These are phyloP conservation scores for Beauveria scarabaeidicola DNA, from an alignment of 2,329 filamentous ascomycete species.

Conservation along the genomic window DNA sequence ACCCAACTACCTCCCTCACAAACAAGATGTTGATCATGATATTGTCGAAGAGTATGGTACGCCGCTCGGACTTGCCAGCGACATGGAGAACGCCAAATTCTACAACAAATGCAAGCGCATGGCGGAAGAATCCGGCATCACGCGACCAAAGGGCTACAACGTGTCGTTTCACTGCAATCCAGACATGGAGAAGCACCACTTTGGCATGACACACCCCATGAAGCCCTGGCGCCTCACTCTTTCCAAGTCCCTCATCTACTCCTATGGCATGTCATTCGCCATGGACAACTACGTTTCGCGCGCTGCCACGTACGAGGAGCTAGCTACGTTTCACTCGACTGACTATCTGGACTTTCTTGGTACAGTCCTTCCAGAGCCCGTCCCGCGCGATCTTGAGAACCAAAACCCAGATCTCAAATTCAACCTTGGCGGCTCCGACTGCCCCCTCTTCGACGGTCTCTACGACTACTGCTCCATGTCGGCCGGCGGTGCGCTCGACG, in stretches of 20 bases:
- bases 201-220: slow-evolving; percentile 96
- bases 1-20: slow-evolving; percentile 53
- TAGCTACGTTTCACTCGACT: slow-evolving; percentile 74
- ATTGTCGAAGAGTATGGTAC: slow-evolving; percentile 44
- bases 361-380: slow-evolving; percentile 57
- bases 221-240: slow-evolving; percentile 96
- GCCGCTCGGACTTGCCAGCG: slow-evolving; percentile 41
- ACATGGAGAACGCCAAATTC: slow-evolving; percentile 48
- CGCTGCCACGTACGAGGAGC: slow-evolving; percentile 77
- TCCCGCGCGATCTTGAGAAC: slow-evolving; percentile 57
- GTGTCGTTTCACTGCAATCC: slow-evolving; percentile 96
- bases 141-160: slow-evolving; percentile 73
- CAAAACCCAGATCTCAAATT: slow-evolving; percentile 59
- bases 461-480: slow-evolving; percentile 95
- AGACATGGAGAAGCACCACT: slow-evolving; percentile 92
- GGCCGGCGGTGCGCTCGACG: slow-evolving; percentile 81
- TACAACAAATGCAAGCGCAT: slow-evolving; percentile 49
- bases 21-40: slow-evolving; percentile 41
- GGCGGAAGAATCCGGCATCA: slow-evolving; percentile 59
- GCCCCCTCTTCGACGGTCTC: slow-evolving; percentile 90
- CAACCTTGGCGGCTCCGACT: slow-evolving; percentile 86
- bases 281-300: slow-evolving; percentile 92
- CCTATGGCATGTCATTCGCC: slow-evolving; percentile 90
- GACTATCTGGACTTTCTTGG: slow-evolving; percentile 89
- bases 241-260: slow-evolving; percentile 88